Evolutionary conservation across 495 filamentous ascomycete species (phyloP), one percentile per base, ranked within the genome.

Genomic region (Astrothelium macrocarpum): DNA sequence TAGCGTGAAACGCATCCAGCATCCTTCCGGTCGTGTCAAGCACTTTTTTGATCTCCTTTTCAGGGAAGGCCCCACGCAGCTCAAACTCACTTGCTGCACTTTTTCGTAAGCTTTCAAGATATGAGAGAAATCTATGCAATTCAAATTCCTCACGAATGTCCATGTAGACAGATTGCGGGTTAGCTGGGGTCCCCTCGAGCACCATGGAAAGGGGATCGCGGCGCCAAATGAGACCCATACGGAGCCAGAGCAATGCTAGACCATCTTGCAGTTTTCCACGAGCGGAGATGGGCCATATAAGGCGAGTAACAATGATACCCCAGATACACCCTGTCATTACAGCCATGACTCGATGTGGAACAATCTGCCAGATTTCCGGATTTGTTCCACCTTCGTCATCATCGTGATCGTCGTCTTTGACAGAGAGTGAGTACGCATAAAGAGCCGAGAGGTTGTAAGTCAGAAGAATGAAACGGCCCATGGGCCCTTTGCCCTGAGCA

Each of bases 391-490:
- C 94, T 74, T 97, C 92, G 68, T 89, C 87, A 11, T 89, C 87
- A 65, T 91, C 90, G 59, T 82, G 76, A 16, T 84, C 80, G 26
- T 87, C 84, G 45, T 93, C 88, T 56, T 81, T 81, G 64, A 90
- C 85, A 0, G 89, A 85, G 5, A 97, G 81, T 25, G 89, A 91
- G 75, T 97, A 98, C 1, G 91, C 90, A 72, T 97, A 98, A 39
- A 98, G 81, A 16, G 90, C 90, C 5, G 90, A 93, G n/a, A 98
- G 84, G 71, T 98, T 98, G 79, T 97, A 98, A 7, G 93, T 96
- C 46, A 98, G 83, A 75, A 78, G 64, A 60, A 79, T 75, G 71
- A 96, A 97, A 53, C 94, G 84, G 28, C 92, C 94, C 78, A 97
- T 87, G 0, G 94, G 90, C 1, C 90, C 91, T 74, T 94, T 90